Evolutionary conservation across 1,284 basidiomycete species (phyloP).

Genomic region (Somion occarium): DNA sequence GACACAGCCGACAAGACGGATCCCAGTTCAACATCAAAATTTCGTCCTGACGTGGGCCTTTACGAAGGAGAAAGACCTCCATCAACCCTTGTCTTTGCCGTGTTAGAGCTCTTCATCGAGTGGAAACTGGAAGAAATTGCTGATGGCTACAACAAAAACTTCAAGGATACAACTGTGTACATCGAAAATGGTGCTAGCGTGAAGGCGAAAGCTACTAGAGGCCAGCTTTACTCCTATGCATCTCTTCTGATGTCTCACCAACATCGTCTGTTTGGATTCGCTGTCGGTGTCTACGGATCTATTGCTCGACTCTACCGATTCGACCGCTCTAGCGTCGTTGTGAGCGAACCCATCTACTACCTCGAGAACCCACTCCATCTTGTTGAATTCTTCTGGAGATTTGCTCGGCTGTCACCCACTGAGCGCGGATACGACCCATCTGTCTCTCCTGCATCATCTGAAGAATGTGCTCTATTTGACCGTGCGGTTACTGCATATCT

Average conservation of each 20-base stretch:
- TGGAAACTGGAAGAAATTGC: neutral
- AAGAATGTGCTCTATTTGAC: neutral
- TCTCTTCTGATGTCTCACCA: neutral
- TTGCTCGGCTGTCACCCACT: neutral
- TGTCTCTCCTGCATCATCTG: neutral
- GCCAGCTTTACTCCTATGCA: neutral
- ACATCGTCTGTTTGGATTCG: neutral
- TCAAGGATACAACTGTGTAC: neutral
- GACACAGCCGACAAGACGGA: neutral
- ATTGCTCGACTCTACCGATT: neutral
- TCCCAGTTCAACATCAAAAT: neutral
- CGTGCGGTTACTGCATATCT: neutral
- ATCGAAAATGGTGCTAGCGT: neutral
- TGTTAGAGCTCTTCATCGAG: neutral
- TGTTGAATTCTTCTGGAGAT: neutral
- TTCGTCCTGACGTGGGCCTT: neutral
- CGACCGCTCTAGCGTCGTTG: neutral
- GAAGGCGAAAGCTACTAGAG: neutral
- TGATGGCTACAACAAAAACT: no score
- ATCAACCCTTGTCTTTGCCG: neutral
- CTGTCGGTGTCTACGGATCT: neutral
- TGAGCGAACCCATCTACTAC: neutral
- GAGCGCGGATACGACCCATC: neutral
- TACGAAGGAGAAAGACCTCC: neutral
- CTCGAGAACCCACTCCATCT: neutral